Base-by-base conservation (phyloP, 148 eudicot genomes). In the Beta vulgaris region DNA sequence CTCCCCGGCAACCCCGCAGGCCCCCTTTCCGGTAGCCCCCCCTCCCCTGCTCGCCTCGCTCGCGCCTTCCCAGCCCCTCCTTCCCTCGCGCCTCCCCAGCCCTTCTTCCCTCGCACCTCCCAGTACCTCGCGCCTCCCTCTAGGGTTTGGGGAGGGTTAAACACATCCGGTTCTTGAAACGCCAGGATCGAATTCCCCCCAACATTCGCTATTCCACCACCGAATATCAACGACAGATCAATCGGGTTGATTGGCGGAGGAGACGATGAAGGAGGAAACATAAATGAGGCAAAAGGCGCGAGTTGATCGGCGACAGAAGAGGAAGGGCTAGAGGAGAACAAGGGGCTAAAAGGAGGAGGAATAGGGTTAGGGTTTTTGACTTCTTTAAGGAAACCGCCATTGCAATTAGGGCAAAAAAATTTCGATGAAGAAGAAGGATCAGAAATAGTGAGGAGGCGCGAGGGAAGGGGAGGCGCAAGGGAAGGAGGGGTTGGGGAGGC, bases 311-410 rank as follows among this genome's bases (percentile, higher is more conserved):
- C 21, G 29, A 40, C 15, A 11, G 76, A 73, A 59, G 71, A 54
- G 31, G 71, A 73, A 37, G 66, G 12, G 25, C 69, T 55, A 59
- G 65, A 53, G 65, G 57, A 51, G 57, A 51, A 51, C 25, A 51
- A 51, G 6, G 10, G 57, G 43, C 43, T 48, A 1, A 40, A 60
- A 40, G 76, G 74, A 28, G 25, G 40, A 32, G 86, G 74, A 57
- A 49, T 54, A 42, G 84, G 86, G 73, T 57, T 71, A 64, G 77
- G 78, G 78, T 67, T 71, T 54, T 84, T 80, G 73, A 19, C 79
- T 79, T 87, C 88, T 73, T 87, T 88, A 13, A 87, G 82, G 43
- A 87, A 87, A 7, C 82, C 85, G 63, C 80, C 84, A 64, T 81
- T 62, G 79, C 90, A 87, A 23, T 69, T 23, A 1, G 90, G 85